Evolutionary conservation across 2,329 filamentous ascomycete genomes (phyloP), one percentile per base, ranked within the genome.

Genomic region (Fusarium sp.): DNA sequence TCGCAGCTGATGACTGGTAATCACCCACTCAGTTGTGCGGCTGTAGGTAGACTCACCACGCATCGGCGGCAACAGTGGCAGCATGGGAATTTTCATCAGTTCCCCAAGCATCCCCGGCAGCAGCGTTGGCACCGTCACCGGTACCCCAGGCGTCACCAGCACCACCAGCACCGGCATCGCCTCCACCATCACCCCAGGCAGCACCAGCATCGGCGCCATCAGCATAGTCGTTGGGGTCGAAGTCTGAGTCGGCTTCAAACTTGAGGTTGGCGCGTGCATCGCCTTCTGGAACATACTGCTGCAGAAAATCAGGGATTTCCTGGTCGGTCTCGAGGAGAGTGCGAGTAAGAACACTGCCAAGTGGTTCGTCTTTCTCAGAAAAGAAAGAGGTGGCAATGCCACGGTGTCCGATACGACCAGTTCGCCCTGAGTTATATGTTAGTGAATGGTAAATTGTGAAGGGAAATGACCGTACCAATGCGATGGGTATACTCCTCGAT

Each of bases 401-500:
- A 46, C 87, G 86, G 72, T 97, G 92, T 4, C 96, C 96, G 76
- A 98, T 98, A 55, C 96, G 93, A 57, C 93, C 96, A 72, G 96
- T 99, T 65, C 96, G 94, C 67, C 96, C 92, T 93, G 21, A 37
- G 10, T 37, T 25, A 11, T 14, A 51, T 18, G 53, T 71, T 55
- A 72, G 59, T 32, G 12, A 23, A 55, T n/a, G 5, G 37, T n/a
- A 21, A 27, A 20, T 43, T 23, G 28, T 25, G 7, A 7, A 25
- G 45, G 49, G n/a, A 25, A n/a, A 37, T 11, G 14, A 25, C 76
- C 85, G 81, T 88, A 93, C 92, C 96, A 77, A 98, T 98, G 14
- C 96, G 93, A 77, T 99, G 96, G 27, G 92, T 90, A 74, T 98
- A 99, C 78, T 98, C 96, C 50, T 93, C 90, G 59, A 98, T 97